These are phyloP conservation scores for Imleria badia DNA, from an alignment of 768 basidiomycete species.

Conservation along the genomic window DNA sequence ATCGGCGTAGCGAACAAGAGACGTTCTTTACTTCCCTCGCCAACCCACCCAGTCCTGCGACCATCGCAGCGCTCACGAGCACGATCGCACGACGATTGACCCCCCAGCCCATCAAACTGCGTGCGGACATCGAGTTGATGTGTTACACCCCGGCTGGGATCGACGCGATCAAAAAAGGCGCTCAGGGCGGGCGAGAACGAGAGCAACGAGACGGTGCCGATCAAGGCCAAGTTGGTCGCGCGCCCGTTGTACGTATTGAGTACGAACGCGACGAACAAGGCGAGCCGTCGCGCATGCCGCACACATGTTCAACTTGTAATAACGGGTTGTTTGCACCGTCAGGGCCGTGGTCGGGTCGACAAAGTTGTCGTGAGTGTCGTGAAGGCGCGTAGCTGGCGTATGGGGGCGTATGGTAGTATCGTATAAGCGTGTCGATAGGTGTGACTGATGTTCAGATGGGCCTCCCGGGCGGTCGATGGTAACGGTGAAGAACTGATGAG, in stretches of 20 bases:
- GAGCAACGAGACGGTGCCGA: conserved; percentile 87
- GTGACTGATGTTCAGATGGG: too few species aligned
- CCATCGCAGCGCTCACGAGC: conserved; percentile 60
- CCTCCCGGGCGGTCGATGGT: too few species aligned
- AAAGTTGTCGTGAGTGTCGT: too few species aligned
- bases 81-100: conserved; percentile 95
- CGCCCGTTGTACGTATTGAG: conserved; percentile 95
- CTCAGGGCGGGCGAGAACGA: conserved; percentile 85
- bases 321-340: too few species aligned
- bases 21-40: conserved; percentile 76
- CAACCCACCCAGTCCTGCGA: conserved; percentile 54
- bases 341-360: too few species aligned
- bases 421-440: too few species aligned
- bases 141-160: conserved; percentile 96
- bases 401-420: too few species aligned
- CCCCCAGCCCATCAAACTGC: conserved; percentile 97
- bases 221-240: conserved; percentile 95
- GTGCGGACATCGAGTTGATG: conserved; percentile 95
- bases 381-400: too few species aligned
- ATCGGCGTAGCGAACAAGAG: conserved; percentile 74
- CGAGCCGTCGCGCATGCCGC: too few species aligned
- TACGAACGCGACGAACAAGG: conserved; percentile 97
- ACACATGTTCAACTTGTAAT: too few species aligned
- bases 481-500: too few species aligned
- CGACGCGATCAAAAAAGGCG: conserved; percentile 93